Evolutionary conservation across 2,329 filamentous ascomycete species (phyloP), one percentile per base, ranked within the genome.

Genomic region (Apiospora marii): DNA sequence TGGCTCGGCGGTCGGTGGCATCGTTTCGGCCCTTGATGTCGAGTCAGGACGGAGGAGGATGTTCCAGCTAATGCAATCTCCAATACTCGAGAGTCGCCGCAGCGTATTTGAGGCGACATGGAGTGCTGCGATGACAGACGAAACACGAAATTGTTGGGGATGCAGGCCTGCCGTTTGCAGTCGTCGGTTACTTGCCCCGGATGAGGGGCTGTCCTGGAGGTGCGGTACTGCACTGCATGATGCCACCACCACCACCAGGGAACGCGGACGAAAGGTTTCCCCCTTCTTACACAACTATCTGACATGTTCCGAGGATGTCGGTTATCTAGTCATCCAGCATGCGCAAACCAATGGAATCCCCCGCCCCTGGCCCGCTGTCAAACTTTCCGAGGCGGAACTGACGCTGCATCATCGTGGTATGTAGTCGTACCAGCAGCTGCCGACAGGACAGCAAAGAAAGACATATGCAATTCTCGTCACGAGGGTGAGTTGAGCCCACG

Each of bases 241-340:
- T 61, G 53, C 53, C 30, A 61, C 53, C 37, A 41, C 37, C 37
- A 41, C 37, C 37, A 41, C 37, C 53, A 61, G 19, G 53, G 53
- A 37, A 41, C 37, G 53, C 53, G 53, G 53, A 37, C 53, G 8
- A 61, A 61, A 61, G 53, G 58, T 64, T 64, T 22, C 13, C 58
- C 58, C 58, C 34, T 64, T 64, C 58, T 64, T 64, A 64, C 58
- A 41, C 58, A 24, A 64, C 34, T 61, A 10, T 19, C 53, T 61
- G 53, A 61, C 53, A 61, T 61, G 53, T 61, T 61, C 53, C 53
- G 53, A 61, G 53, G 53, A 27, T 37, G 53, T 61, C 53, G 53
- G 53, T 37, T 61, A 61, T 61, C 30, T 61, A 61, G 53, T 61
- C 53, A 37, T 61, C 53, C 53, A 61, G 34, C 53, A 61, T 61